Base-by-base conservation (phyloP, 2,329 filamentous ascomycete species). In the Botrytis elliptica region DNA sequence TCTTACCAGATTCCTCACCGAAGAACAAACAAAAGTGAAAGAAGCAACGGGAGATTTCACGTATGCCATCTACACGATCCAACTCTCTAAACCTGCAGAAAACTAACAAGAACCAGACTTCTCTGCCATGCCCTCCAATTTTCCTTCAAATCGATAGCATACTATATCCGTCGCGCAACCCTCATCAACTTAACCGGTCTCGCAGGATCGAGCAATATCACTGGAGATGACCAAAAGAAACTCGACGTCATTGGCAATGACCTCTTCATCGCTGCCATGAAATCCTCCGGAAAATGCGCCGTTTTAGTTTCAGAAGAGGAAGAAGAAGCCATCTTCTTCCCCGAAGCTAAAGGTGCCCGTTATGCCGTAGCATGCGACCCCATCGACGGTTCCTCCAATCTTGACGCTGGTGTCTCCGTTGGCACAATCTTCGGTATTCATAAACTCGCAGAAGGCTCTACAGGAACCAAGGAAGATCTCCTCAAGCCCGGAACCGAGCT, bases 171-270 rank as follows among this genome's bases (percentile, higher is more conserved):
- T 80, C 92, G 96, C 83, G 94, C 95, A 52, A 95, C 94, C 38
- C 87, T 99, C 77, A 95, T 98, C 85, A 97, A 97, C 87, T 90
- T 99, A 75, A 97, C 94, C 70, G 96, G 96, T 75, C 90, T 99
- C 67, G 96, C 96, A 76, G 96, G 96, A 74, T 96, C 95, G 75
- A 93, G 94, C 78, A 99, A 99, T 85, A 93, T 88, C 71, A 98
- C 96, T 4, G 96, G 96, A 77, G 96, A 99, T 84, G 96, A 98
- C 83, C 96, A 99, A 84, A 99, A 99, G 90, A 99, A 99, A 86
- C 93, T 99, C 76, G 96, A 99, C 83, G 95, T 99, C 75, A 98
- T 99, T 82, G 95, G 95, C 83, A 98, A 99, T 83, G 96, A 99
- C 83, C 88, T 99, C 80, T 99, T 99, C 86, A 93, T 99, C 81